Conservation (phyloP, 305 asterid genomes). For the Ajuga reptans region DNA sequence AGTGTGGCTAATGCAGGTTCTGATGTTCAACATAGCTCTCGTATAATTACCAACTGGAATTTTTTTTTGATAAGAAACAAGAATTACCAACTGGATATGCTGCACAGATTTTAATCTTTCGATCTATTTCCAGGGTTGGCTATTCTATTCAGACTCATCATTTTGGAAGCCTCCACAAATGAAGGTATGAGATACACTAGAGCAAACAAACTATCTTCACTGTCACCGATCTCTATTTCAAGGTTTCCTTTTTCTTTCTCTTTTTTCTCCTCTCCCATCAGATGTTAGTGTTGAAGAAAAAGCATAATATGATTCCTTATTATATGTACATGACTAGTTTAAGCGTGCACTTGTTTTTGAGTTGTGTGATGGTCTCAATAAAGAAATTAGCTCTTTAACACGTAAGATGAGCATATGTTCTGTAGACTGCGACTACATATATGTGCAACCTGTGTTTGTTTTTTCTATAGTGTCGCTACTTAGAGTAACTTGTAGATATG, state of each 20-base stretch:
- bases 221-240: background rate
- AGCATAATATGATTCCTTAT: background rate
- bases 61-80: too few relatives aligned
- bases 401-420: background rate
- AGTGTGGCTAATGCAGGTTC: constrained; percentile 92
- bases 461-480: background rate
- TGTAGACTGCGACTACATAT: background rate
- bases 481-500: background rate
- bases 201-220: background rate
- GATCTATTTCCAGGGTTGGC: constrained; percentile 77
- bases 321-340: background rate
- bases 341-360: background rate
- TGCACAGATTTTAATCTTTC: constrained; percentile 5
- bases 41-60: background rate
- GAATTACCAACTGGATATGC: background rate
- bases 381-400: background rate
- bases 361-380: background rate
- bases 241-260: background rate
- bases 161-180: constrained; percentile 97
- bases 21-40: background rate
- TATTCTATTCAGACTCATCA: constrained; percentile 81
- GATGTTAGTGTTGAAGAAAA: background rate
- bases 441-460: background rate
- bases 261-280: background rate
- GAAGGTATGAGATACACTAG: constrained; percentile 47